phyloP scores from a whole-genome alignment of 1,284 basidiomycete genomes.

The Kwoniella shivajii region DNA sequence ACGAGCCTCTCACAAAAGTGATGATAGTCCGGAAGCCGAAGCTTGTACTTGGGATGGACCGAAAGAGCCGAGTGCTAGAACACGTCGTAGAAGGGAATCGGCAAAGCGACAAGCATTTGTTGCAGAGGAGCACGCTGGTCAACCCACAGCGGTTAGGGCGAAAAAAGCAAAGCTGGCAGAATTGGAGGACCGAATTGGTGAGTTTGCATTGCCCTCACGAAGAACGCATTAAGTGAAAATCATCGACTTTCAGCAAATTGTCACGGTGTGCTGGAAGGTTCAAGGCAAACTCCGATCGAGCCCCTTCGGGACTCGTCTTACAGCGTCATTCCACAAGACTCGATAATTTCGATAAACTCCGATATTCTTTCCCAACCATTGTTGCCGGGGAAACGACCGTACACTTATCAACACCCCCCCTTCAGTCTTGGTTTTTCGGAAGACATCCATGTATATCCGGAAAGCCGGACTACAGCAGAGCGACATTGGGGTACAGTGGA shows the following conservation, averaged over 20 bases:
- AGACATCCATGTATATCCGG: no score
- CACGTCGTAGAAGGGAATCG: conserved; percentile 32
- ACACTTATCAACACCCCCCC: no score
- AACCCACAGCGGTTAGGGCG: not conserved
- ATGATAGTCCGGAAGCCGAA: not conserved
- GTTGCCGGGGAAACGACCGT: no score
- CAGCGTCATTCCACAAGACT: not conserved
- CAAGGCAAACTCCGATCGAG: not conserved
- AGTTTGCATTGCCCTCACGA: conserved; percentile 4
- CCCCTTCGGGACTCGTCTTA: not conserved
- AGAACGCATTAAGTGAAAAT: no score
- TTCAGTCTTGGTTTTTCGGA: no score
- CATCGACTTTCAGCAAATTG: conserved; percentile 1
- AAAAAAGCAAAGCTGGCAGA: conserved; percentile 25
- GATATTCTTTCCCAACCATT: no score
- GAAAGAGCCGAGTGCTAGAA: conserved; percentile 35
- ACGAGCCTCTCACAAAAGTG: conserved; percentile 26
- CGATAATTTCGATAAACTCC: no score
- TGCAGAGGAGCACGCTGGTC: conserved; percentile 13
- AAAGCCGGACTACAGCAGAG: no score
- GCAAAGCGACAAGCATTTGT: conserved; percentile 13
- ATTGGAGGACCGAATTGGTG: conserved; percentile 25
- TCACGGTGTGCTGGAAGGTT: conserved; percentile 5
- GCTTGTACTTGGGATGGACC: conserved; percentile 48
- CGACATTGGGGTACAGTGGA: no score